phyloP scores from a whole-genome alignment of 1,284 basidiomycete species.

The Fomitopsis schrenkii region DNA sequence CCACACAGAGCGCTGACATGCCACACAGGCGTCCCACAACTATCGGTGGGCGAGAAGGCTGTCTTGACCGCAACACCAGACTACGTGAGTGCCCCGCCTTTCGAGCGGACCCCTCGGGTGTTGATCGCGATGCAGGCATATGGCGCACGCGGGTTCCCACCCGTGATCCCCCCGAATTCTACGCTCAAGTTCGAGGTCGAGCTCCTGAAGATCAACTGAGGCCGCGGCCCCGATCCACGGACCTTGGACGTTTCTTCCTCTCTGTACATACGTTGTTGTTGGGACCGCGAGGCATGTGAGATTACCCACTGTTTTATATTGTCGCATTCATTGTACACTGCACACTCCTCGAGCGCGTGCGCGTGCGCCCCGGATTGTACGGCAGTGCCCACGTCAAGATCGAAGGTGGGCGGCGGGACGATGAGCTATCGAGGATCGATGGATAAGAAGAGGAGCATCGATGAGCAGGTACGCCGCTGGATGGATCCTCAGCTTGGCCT shows the following conservation, averaged over 20 bases:
- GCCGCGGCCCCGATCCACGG: background rate
- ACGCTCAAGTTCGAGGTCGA: slow-evolving; percentile 82
- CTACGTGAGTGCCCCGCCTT: slow-evolving; percentile 45
- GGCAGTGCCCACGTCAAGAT: too few relatives aligned
- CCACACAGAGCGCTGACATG: slow-evolving; percentile 3
- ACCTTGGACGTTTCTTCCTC: slow-evolving; percentile 8
- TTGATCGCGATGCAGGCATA: slow-evolving; percentile 47
- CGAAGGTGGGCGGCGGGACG: background rate
- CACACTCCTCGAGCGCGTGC: background rate
- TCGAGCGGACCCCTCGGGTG: background rate
- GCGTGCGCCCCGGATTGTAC: too few relatives aligned
- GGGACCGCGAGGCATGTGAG: slow-evolving; percentile 18
- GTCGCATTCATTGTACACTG: slow-evolving; percentile 8
- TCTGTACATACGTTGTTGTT: slow-evolving; percentile 16
- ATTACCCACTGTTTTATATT: slow-evolving; percentile 22
- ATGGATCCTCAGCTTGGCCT: background rate
- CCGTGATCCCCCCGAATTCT: slow-evolving; percentile 76
- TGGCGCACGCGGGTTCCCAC: slow-evolving; percentile 70
- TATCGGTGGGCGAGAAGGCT: slow-evolving; percentile 80
- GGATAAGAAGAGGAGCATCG: slow-evolving; percentile 7
- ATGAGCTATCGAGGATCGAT: slow-evolving; percentile 5
- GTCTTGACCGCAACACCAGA: slow-evolving; percentile 62
- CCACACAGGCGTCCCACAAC: slow-evolving; percentile 60
- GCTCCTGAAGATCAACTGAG: slow-evolving; percentile 65
- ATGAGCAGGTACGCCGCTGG: slow-evolving; percentile 3